Evolutionary conservation across 2,329 filamentous ascomycete genomes (phyloP).

Genomic region (Sclerotinia borealis): DNA sequence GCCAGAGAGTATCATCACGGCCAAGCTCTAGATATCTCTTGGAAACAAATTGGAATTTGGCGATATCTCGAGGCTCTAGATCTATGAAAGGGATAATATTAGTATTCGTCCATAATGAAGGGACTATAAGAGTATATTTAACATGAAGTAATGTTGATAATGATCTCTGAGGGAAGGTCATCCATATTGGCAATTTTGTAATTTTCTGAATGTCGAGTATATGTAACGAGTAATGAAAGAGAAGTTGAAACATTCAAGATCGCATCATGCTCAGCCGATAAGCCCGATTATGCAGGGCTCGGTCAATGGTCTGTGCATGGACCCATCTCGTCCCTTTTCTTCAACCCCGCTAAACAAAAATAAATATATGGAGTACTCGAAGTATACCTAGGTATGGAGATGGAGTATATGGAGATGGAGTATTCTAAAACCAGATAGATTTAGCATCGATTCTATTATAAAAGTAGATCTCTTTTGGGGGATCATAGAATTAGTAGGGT

Average conservation of each 20-base stretch:
- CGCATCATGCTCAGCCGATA: not conserved
- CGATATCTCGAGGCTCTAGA: slow-evolving; percentile 58
- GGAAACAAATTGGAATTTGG: slow-evolving; percentile 63
- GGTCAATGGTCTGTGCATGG: not conserved
- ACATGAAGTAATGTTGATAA: slow-evolving; percentile 12
- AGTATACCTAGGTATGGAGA: too few relatives aligned
- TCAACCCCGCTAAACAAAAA: not conserved
- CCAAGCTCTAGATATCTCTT: slow-evolving; percentile 58
- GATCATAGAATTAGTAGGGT: too few relatives aligned
- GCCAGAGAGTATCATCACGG: slow-evolving; percentile 74
- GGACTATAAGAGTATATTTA: not conserved
- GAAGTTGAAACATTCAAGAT: not conserved
- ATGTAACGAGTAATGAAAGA: not conserved
- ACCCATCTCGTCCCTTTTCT: not conserved
- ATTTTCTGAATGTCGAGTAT: not conserved
- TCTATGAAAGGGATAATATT: slow-evolving; percentile 36
- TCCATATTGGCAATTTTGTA: slow-evolving; percentile 4
- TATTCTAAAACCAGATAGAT: too few relatives aligned
- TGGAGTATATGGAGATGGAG: too few relatives aligned
- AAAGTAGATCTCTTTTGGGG: too few relatives aligned
- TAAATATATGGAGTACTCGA: too few relatives aligned
- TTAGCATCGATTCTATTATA: too few relatives aligned
- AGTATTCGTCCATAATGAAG: not conserved
- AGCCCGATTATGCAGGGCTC: not conserved
- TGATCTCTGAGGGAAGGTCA: slow-evolving; percentile 11